These are phyloP conservation scores for Pyricularia pennisetigena DNA, from an alignment of 2,329 filamentous ascomycete species.

Conservation along the genomic window DNA sequence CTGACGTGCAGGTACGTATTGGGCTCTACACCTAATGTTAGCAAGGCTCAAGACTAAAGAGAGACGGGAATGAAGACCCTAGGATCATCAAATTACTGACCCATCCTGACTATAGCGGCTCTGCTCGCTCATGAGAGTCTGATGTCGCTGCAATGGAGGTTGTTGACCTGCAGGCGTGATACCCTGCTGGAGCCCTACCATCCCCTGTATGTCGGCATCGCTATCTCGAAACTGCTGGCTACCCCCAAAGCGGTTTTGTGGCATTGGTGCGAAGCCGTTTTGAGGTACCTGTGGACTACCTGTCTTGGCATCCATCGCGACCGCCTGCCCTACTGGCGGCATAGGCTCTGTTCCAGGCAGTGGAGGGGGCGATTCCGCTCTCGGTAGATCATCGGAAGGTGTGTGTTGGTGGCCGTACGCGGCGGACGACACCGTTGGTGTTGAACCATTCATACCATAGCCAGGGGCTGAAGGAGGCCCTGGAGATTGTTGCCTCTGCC, in stretches of 20 bases:
- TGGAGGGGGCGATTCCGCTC: constrained; percentile 56
- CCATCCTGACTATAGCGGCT: constrained; percentile 66
- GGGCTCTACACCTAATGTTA: constrained; percentile 15
- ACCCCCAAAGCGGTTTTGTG: constrained; percentile 20
- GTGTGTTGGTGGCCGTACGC: constrained; percentile 29
- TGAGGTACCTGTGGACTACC: constrained; percentile 36
- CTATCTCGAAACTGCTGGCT: constrained; percentile 44
- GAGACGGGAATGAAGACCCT: background rate
- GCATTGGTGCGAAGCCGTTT: constrained; percentile 24
- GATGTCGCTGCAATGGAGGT: constrained; percentile 24
- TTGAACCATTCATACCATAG: constrained; percentile 27
- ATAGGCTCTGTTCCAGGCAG: constrained; percentile 29
- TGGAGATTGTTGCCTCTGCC: constrained; percentile 21
- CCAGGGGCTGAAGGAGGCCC: constrained; percentile 24
- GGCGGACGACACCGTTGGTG: constrained; percentile 24
- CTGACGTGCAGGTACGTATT: constrained; percentile 46
- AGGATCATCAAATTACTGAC: constrained; percentile 41
- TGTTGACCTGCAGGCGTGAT: constrained; percentile 16
- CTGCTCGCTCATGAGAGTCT: constrained; percentile 50
- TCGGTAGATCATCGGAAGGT: constrained; percentile 37
- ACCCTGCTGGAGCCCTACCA: constrained; percentile 61
- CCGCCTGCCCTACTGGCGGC: constrained; percentile 48
- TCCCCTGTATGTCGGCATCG: constrained; percentile 63
- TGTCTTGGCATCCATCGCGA: constrained; percentile 73
- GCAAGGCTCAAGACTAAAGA: background rate